Evolutionary conservation across 1,284 basidiomycete genomes (phyloP).

Genomic region (Pascua guehoae): DNA sequence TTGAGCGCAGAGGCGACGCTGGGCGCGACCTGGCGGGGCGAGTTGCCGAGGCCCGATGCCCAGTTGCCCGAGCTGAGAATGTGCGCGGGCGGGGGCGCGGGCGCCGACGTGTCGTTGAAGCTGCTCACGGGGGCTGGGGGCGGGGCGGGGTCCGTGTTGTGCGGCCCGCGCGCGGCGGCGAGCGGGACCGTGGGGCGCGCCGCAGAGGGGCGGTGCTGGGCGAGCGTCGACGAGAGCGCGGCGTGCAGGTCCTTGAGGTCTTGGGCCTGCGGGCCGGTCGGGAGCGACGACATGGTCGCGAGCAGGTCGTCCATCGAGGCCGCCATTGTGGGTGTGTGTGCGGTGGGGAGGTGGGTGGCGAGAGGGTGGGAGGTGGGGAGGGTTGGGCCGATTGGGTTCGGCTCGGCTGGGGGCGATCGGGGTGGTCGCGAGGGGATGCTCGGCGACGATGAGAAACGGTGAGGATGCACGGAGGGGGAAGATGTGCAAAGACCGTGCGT

Average conservation of each 20-base stretch:
- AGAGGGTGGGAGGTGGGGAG: not conserved
- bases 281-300: conserved; percentile 35
- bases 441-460: not conserved
- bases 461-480: not conserved
- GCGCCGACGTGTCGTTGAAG: conserved; percentile 34
- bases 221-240: conserved; percentile 32
- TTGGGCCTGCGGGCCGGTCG: conserved; percentile 40
- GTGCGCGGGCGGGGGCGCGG: conserved; percentile 13
- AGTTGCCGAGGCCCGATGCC: conserved; percentile 20
- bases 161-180: conserved; percentile 13
- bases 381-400: not conserved
- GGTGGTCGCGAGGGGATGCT: too few relatives aligned
- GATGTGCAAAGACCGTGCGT: too few relatives aligned
- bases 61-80: conserved; percentile 10
- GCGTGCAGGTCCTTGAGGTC: conserved; percentile 40
- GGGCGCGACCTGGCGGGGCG: conserved; percentile 20
- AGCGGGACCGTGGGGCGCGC: conserved; percentile 29
- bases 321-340: conserved; percentile 13
- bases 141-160: conserved; percentile 23
- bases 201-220: not conserved
- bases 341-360: not conserved
- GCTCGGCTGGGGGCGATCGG: too few relatives aligned
- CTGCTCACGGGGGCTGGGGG: conserved; percentile 44
- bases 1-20: not conserved
- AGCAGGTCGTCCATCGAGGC: conserved; percentile 42